Evolutionary conservation across 202 grass and related monocot species (phyloP).

Genomic region (Carex arenaria): DNA sequence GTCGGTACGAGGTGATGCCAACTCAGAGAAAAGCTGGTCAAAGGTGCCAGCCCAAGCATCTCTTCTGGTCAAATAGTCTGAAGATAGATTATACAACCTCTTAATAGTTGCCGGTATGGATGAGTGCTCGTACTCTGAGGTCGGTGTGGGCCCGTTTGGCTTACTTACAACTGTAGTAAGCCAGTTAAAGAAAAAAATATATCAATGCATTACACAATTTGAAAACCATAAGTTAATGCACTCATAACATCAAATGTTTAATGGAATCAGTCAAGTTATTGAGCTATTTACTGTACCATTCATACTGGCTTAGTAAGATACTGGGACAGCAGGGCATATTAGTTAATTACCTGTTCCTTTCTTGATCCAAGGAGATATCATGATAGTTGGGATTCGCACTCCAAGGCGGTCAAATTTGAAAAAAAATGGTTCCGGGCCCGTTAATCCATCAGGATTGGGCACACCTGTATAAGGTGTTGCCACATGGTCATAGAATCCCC

Average conservation of each 20-base stretch:
- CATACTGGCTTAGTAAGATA: background rate
- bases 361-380: constrained; percentile 92
- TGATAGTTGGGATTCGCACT: constrained; percentile 73
- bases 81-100: constrained; percentile 73
- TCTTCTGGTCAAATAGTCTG: constrained; percentile 76
- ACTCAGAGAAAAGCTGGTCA: constrained; percentile 51
- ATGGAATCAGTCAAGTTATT: background rate
- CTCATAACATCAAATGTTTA: background rate
- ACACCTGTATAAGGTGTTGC: constrained; percentile 65
- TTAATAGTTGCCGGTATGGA: constrained; percentile 88
- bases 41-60: constrained; percentile 95
- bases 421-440: constrained; percentile 50
- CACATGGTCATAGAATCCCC: constrained; percentile 91
- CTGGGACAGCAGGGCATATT: background rate
- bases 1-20: constrained; percentile 60
- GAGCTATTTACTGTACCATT: background rate
- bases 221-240: background rate
- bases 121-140: constrained; percentile 83
- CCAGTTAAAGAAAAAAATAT: background rate
- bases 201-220: background rate
- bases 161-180: constrained; percentile 43
- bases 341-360: constrained; percentile 46
- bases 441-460: constrained; percentile 74
- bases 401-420: constrained; percentile 90
- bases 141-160: constrained; percentile 42